Base-by-base conservation (phyloP, 345 rosid genomes). In the Citropsis articulata region DNA sequence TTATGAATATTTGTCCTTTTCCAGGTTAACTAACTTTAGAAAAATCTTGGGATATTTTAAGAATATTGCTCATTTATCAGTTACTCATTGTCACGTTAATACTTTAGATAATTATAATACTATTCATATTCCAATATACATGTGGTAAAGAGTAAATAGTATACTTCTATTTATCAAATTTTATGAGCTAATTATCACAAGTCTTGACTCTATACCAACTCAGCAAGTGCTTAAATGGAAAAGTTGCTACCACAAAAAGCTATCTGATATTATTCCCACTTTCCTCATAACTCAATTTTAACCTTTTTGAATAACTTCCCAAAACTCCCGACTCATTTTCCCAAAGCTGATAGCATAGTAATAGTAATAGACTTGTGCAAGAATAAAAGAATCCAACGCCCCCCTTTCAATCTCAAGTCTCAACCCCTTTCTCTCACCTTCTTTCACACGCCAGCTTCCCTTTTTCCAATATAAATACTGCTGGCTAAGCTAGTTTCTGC, bases 341-440 rank as follows among this genome's bases (percentile, higher is more conserved):
- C 72, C 64, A 21, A 53, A 30, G 73, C 36, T 33, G 73, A 55
- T 53, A 33, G 10, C 50, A 42, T 40, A 18, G 3, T 53, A 53
- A 53, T 53, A 0, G 13, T 19, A 19, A 38, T 27, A 40, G 68
- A 62, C 77, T 62, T 74, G 18, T 21, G 38, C 18, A 67, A n/a
- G 66, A 77, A 77, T 77, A 77, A 56, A 77, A 68, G 79, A 24
- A 67, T 77, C 79, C 79, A 77, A 67, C 79, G 16, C 56, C 35
- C 3, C 30, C 33, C 31, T 8, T 24, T 45, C 56, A 13, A 45
- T 45, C 50, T 45, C 50, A 45, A 45, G 18, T n/a, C 71, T 75
- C 22, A 19, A 9, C 53, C 63, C 66, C 66, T 36, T 45, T 76
- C 40, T 56, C 73, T 76, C 53, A 19, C 74, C 74, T 57, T 77